Conservation (phyloP, 202 grass and related monocot species). For the Saccharum hybrid region DNA sequence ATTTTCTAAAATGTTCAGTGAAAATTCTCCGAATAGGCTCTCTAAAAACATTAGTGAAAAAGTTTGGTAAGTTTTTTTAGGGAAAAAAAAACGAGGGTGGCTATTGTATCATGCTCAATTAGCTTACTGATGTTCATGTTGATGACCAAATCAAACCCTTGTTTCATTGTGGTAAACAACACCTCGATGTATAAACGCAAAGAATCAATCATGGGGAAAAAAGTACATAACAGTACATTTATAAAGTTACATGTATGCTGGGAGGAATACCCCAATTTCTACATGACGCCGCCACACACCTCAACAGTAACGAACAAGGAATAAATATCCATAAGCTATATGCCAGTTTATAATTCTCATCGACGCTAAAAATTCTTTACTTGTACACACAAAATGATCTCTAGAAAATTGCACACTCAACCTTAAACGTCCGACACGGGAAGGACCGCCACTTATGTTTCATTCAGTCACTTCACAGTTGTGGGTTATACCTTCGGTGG, state of each 20-base stretch:
- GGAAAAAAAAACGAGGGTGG: not conserved
- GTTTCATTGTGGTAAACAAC: not conserved
- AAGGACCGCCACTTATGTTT: not conserved
- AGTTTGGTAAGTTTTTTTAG: not conserved
- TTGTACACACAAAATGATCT: constrained; percentile 47
- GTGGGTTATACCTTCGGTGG: not conserved
- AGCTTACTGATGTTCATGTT: not conserved
- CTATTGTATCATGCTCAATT: not conserved
- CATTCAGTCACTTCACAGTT: constrained; percentile 9
- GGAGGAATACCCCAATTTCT: constrained; percentile 15
- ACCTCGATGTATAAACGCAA: not conserved
- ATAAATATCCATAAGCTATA: constrained; percentile 47
- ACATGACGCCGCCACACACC: constrained; percentile 11
- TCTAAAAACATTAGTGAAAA: not conserved
- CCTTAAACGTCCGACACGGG: not conserved
- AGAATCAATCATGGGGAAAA: not conserved
- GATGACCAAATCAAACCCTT: not conserved
- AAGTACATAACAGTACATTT: constrained; percentile 48
- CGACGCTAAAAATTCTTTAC: constrained; percentile 17
- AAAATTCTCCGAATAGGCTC: not conserved
- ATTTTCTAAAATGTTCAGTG: too few species aligned
- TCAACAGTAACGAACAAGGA: constrained; percentile 43
- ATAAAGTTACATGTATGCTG: constrained; percentile 46
- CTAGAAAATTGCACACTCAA: constrained; percentile 41
- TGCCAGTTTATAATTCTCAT: constrained; percentile 34